Percentiles rank a stretch among this genome's conserved stretches.
phyloP scores from a whole-genome alignment of 257 asterid species.

The Capsicum rhomboideum region DNA sequence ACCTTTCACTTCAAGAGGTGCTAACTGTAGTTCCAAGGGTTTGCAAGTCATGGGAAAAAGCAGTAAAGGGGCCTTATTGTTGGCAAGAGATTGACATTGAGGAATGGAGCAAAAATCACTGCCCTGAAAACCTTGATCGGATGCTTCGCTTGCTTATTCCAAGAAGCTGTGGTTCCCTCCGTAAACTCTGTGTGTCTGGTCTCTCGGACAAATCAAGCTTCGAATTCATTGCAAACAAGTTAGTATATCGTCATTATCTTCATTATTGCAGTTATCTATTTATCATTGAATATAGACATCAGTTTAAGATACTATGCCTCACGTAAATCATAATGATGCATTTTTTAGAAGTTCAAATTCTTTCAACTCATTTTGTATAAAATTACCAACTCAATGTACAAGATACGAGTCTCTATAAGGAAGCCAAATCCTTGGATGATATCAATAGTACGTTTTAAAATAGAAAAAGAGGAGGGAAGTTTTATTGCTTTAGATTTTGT shows the following conservation, averaged over 20 bases:
- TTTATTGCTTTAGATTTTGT: neutral
- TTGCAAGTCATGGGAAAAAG: slow-evolving; percentile 32
- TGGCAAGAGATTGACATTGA: slow-evolving; percentile 45
- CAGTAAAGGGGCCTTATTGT: slow-evolving; percentile 32
- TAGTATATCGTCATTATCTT: neutral
- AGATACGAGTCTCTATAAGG: neutral
- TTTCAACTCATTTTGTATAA: neutral
- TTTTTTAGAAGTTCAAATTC: neutral
- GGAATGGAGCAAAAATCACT: slow-evolving; percentile 28
- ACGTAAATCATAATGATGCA: neutral
- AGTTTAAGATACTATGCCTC: neutral
- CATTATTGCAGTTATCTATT: neutral
- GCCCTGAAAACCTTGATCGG: slow-evolving; percentile 10
- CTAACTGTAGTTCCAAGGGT: slow-evolving; percentile 32
- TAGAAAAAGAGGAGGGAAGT: neutral
- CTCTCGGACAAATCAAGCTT: slow-evolving; percentile 18
- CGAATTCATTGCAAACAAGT: slow-evolving; percentile 26
- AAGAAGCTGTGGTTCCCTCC: slow-evolving; percentile 20
- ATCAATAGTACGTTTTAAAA: neutral
- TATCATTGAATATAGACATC: neutral
- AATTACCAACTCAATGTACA: neutral
- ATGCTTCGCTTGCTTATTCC: slow-evolving; percentile 26
- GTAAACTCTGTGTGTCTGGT: slow-evolving; percentile 22
- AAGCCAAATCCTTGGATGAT: neutral
- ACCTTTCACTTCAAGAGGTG: slow-evolving; percentile 28